Evolutionary conservation across 805 yeast genomes (phyloP).

Genomic region (Jamesozyma hellenica): DNA sequence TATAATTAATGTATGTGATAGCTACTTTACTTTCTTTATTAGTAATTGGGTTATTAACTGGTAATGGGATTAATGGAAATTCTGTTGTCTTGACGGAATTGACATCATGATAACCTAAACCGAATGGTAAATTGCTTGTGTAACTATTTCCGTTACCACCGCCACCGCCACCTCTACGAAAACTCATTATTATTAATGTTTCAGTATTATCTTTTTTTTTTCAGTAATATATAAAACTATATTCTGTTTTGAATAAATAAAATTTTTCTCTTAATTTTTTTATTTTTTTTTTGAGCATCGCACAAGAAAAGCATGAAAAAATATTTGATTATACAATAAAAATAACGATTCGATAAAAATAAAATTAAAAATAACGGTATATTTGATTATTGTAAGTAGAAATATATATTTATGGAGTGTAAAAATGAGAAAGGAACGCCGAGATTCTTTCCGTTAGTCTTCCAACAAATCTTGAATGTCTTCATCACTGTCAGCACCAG

Average conservation of each 20-base stretch:
- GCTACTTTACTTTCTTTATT: conserved; percentile 41
- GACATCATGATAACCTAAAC: conserved; percentile 58
- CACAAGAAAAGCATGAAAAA: too few species aligned
- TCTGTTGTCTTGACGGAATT: conserved; percentile 32
- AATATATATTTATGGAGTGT: too few species aligned
- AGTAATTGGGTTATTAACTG: conserved; percentile 51
- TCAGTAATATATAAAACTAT: background rate
- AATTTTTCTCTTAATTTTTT: too few species aligned
- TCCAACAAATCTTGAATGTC: conserved; percentile 63
- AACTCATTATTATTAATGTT: conserved; percentile 37
- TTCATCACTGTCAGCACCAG: conserved; percentile 45
- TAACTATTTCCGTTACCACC: conserved; percentile 33
- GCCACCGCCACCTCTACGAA: conserved; percentile 34
- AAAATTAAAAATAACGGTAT: too few species aligned
- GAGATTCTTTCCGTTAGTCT: conserved; percentile 28
- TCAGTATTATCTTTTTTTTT: background rate
- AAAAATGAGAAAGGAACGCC: too few species aligned
- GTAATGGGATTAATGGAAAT: conserved; percentile 40
- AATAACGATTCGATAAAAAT: too few species aligned
- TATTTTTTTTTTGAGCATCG: too few species aligned
- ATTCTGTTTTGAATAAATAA: background rate
- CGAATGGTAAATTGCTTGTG: conserved; percentile 49
- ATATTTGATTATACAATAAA: too few species aligned
- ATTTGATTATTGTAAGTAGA: background rate
- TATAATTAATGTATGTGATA: conserved; percentile 42